These are phyloP conservation scores for Rhodosporidiobolus sp. DNA, from an alignment of 768 basidiomycete genomes.

Conservation along the genomic window DNA sequence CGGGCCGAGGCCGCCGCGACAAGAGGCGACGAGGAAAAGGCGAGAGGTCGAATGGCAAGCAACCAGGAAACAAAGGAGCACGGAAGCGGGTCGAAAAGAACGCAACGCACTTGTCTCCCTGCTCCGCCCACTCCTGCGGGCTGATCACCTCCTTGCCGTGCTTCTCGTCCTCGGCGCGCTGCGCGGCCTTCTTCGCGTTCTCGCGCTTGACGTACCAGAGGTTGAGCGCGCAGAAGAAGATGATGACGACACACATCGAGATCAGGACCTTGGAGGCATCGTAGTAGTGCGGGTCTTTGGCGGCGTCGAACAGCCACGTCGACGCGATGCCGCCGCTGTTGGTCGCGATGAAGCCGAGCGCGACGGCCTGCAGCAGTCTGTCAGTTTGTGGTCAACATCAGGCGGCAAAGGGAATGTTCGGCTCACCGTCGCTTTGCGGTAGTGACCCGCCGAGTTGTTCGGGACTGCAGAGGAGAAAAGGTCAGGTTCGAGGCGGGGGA, in stretches of 20 bases:
- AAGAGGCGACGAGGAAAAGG: no score
- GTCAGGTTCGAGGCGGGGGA: no score
- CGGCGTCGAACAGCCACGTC: conserved; percentile 53
- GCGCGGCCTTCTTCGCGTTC: conserved; percentile 20
- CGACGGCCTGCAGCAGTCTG: no score
- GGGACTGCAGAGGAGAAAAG: background rate
- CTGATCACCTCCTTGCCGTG: background rate
- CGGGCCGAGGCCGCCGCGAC: no score
- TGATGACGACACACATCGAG: conserved; percentile 38
- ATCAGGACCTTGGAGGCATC: conserved; percentile 1
- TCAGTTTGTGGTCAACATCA: no score
- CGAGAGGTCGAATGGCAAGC: no score
- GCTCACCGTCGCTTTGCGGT: conserved; percentile 26
- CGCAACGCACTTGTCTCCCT: conserved; percentile 6
- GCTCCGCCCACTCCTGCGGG: background rate
- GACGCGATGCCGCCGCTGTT: conserved; percentile 15
- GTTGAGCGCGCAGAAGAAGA: conserved; percentile 47
- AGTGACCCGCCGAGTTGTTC: conserved; percentile 28
- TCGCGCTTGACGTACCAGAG: conserved; percentile 44
- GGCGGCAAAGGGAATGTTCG: no score
- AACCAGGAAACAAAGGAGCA: no score
- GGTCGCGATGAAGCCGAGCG: conserved; percentile 63
- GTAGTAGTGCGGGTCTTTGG: conserved; percentile 54
- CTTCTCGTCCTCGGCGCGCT: background rate
- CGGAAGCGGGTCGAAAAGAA: no score